Evolutionary conservation across 225 moss, liverwort and hornwort species (phyloP), one percentile per base, ranked within the genome.

Genomic region (Pseudoscleropodium purum): DNA sequence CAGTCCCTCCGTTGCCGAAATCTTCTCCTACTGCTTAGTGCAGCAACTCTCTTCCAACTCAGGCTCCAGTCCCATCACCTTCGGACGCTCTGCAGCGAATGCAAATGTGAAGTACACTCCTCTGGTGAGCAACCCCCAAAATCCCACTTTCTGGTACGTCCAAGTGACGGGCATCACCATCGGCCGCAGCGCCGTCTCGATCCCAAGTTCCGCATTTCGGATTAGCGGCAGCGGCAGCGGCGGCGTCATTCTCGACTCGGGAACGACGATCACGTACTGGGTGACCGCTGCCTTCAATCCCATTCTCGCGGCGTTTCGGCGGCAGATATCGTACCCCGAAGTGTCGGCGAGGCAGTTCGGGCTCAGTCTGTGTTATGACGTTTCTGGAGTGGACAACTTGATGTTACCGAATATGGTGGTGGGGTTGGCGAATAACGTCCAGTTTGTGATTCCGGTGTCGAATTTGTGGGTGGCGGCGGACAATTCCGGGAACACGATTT

Each of bases 21-120:
- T 87, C 30, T 90, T 92, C 82, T 93, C 87, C 18, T 91, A 90
- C 21, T 91, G 90, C 51, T 17, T 89, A 34, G 91, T 87, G 64
- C 62, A 67, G 17, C 65, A 61, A 5, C 15, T 72, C 7, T 4
- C 30, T 51, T 13, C 57, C 13, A 57, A 59, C 83, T 41, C 64
- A 9, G 85, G 74, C 79, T 49, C 86, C 8, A 91, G 87, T 18
- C 87, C 90, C 19, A 79, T 91, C 84, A 82, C 10, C 69, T 91
- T 93, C 34, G 90, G 93, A 30, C 69, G 59, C 69, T 57, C 81
- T 6, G 76, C 90, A 6, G 66, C 33, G 51, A 84, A 75, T 39
- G 62, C 87, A 8, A 82, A 73, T 11, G 90, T 76, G 30, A 30
- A 49, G 47, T 93, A 91, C 27, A 91, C 89, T 9, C 91, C 91